A percentile compares a stretch with the other conserved stretches of the same genome.
Conservation (phyloP, 2,329 filamentous ascomycete species). For the Chaetomium sp. region DNA sequence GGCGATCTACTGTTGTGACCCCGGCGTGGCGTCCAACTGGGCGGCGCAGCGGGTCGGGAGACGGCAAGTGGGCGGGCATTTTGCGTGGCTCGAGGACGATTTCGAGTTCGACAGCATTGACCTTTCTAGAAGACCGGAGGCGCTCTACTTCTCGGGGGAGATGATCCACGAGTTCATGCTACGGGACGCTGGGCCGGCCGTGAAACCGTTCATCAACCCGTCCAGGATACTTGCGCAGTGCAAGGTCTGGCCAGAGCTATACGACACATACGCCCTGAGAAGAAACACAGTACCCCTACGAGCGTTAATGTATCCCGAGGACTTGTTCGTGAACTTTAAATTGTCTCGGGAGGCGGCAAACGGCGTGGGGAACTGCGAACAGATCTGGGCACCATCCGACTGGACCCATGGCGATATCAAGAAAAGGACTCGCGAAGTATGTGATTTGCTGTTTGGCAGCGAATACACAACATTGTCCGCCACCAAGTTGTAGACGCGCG, state of each 20-base stretch:
- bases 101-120: constrained; percentile 29
- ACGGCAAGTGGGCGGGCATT: constrained; percentile 29
- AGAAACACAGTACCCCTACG: constrained; percentile 67
- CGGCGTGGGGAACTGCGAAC: background rate
- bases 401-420: constrained; percentile 29
- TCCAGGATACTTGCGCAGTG: constrained; percentile 61
- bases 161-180: constrained; percentile 72
- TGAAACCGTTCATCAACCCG: constrained; percentile 56
- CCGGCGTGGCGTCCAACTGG: constrained; percentile 58
- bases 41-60: constrained; percentile 57
- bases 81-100: constrained; percentile 40
- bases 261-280: constrained; percentile 61
- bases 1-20: constrained; percentile 63
- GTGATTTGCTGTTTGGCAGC: constrained; percentile 19
- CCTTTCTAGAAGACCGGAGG: constrained; percentile 40
- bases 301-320: constrained; percentile 66
- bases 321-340: constrained; percentile 73
- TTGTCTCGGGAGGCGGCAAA: constrained; percentile 62
- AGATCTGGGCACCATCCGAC: background rate
- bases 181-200: constrained; percentile 53
- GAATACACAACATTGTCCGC: background rate
- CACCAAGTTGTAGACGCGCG: background rate
- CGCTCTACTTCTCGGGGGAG: constrained; percentile 68
- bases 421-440: constrained; percentile 11
- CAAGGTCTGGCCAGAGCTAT: constrained; percentile 64